These are phyloP conservation scores for Mycosphaerella arachidis DNA, from an alignment of 2,329 filamentous ascomycete species.

Conservation along the genomic window DNA sequence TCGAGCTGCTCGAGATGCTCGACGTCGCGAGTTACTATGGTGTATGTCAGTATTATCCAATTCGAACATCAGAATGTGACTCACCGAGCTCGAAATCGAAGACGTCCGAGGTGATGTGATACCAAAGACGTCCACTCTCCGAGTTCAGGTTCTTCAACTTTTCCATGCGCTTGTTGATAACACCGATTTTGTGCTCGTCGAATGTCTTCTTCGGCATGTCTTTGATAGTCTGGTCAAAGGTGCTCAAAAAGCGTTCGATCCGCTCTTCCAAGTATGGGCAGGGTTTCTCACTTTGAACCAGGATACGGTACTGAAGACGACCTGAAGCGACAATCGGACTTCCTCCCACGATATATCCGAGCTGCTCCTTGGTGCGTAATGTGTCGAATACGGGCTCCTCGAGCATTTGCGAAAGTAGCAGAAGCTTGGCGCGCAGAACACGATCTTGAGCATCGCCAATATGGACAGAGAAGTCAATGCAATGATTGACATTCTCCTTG, in stretches of 20 bases:
- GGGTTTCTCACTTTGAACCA: constrained; percentile 88
- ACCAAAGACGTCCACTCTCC: constrained; percentile 79
- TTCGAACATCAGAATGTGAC: constrained; percentile 29
- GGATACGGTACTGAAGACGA: constrained; percentile 72
- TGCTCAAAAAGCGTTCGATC: constrained; percentile 76
- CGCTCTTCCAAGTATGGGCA: constrained; percentile 79
- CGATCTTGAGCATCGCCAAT: constrained; percentile 54
- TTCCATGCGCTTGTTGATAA: constrained; percentile 81
- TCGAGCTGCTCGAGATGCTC: constrained; percentile 67
- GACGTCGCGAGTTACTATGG: constrained; percentile 68
- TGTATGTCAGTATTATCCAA: constrained; percentile 2
- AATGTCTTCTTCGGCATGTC: constrained; percentile 81
- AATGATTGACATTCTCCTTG: constrained; percentile 70
- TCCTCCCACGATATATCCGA: constrained; percentile 93
- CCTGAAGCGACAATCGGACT: constrained; percentile 70
- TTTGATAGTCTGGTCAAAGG: constrained; percentile 61
- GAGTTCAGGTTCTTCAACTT: constrained; percentile 88
- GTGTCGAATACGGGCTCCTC: constrained; percentile 94
- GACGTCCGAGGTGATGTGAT: constrained; percentile 76
- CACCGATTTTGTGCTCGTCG: constrained; percentile 82
- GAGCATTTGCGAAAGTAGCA: constrained; percentile 82
- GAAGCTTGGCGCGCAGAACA: constrained; percentile 66
- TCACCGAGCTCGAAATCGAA: constrained; percentile 85
- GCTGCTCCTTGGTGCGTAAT: constrained; percentile 91
- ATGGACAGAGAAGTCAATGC: constrained; percentile 47